phyloP scores from a whole-genome alignment of 257 asterid species.

The Verbascum thapsus region DNA sequence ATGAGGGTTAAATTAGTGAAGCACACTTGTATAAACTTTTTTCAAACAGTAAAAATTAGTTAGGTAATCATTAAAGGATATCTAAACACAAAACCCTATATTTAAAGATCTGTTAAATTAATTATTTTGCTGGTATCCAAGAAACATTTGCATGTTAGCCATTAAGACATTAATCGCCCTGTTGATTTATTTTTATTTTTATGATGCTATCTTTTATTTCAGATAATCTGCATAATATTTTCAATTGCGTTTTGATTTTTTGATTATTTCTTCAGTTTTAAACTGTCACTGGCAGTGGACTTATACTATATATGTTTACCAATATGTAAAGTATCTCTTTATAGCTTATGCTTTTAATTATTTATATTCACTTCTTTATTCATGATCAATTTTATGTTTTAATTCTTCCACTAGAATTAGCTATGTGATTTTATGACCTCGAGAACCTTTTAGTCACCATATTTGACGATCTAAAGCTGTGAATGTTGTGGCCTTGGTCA shows the following conservation, averaged over 20 bases:
- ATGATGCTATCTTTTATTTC: not conserved
- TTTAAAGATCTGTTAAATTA: constrained; percentile 12
- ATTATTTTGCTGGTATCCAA: constrained; percentile 20
- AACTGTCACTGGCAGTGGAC: too few species aligned
- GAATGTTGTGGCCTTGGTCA: too few species aligned
- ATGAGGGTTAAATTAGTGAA: constrained; percentile 36
- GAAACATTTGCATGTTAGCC: constrained; percentile 2
- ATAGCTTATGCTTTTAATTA: too few species aligned
- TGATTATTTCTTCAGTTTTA: too few species aligned
- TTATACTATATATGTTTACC: too few species aligned
- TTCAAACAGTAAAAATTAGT: constrained; percentile 34
- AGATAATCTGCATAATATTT: not conserved
- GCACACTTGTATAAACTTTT: constrained; percentile 38
- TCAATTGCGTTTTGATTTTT: not conserved
- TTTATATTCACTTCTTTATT: too few species aligned
- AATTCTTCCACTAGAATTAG: too few species aligned
- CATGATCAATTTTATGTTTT: too few species aligned
- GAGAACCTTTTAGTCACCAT: too few species aligned
- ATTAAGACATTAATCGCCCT: not conserved
- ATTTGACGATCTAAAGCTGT: too few species aligned
- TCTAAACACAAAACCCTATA: constrained; percentile 25
- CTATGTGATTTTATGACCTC: too few species aligned
- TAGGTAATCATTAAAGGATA: constrained; percentile 34
- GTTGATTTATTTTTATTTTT: not conserved
- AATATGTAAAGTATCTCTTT: too few species aligned